Evolutionary conservation across 305 asterid genomes (phyloP), one percentile per base, ranked within the genome.

Genomic region (Plantago coronopus): DNA sequence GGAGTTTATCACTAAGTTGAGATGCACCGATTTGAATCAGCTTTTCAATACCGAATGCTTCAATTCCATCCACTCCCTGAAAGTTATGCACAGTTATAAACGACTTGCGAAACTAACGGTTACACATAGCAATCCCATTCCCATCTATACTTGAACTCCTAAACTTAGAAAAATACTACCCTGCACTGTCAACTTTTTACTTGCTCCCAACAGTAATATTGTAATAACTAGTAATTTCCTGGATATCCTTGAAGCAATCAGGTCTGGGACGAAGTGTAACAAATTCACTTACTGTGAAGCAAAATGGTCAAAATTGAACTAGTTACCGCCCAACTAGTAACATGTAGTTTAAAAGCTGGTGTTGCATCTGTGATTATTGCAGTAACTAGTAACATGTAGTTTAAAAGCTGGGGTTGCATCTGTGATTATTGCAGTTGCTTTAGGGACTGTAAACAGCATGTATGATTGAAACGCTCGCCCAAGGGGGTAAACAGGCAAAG

Each of bases 1-100:
- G 97, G 69, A 90, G 96, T 77, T 81, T 81, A 74, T 83, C 97
- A 45, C 86, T 83, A 12, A 90, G 91, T 77, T 90, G 97, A 49
- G 96, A 80, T 65, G 80, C 88, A 54, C 94, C 97, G 74, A 83
- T 79, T 74, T 75, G 89, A 50, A 90, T 73, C 79, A 90, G 76
- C 58, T 85, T 87, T 75, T 87, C 97, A 40, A 87, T 76, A 63
- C 97, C 96, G 47, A 80, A 90, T 61, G 69, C 82, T 76, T 78
- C 67, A 19, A 82, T 81, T 48, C 96, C 97, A 19, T 80, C 96
- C 70, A 78, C 74, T 68, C 90, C 97, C 97, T 90, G 82, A 46
- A 69, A 68, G 62, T 54, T 27, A 66, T 22, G 54, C 18, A 9
- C 38, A 60, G 31, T n/a, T 22, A 43, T 46, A 45, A 34, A 19